Evolutionary conservation across 371 early-diverging fungal genomes (phyloP), one percentile per base, ranked within the genome.

Genomic region (Apophysomyces elegans): DNA sequence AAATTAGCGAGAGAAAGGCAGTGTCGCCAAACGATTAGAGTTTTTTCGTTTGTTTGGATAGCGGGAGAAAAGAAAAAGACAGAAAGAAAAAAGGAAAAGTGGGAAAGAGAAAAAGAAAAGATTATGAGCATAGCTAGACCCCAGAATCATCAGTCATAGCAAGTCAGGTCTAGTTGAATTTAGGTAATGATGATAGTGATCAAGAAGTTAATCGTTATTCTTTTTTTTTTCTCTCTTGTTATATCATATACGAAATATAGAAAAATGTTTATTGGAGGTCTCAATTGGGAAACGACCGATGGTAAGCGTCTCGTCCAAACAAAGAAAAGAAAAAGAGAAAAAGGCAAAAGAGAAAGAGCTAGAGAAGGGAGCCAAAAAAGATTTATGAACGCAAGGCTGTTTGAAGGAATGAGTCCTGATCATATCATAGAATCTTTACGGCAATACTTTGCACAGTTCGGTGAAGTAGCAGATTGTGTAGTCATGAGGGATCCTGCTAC

Each of bases 231-330:
- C 32, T 26, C 32, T 26, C 32, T 26, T 60, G 14, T 56, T 61
- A 59, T 56, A 37, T 57, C 41, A 37, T 67, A 46, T 66, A 18
- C 61, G 39, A 67, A 44, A n/a, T 65, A 70, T 83, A 90, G 93
- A 70, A 95, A 96, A 84, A 83, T 96, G 82, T 96, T 94, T 84
- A 89, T 96, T 70, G 96, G 96, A 66, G 95, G 95, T 58, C 86
- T 96, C 64, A 92, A 93, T 83, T 97, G 95, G 95, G 91, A 88
- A 72, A 95, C 96, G 36, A 92, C 90, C 61, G 93, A 93, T 82
- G 88, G 89, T 89, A 89, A 86, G 84, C 64, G n/a, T 57, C 44
- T 63, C 11, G 38, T 14, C 39, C 14, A 44, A 59, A 50, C 36
- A 44, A 21, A 61, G 32, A 66, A 37, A 41, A 39, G 21, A 14